Base-by-base conservation (phyloP, 331 rosid species). In the Malus hybrid region DNA sequence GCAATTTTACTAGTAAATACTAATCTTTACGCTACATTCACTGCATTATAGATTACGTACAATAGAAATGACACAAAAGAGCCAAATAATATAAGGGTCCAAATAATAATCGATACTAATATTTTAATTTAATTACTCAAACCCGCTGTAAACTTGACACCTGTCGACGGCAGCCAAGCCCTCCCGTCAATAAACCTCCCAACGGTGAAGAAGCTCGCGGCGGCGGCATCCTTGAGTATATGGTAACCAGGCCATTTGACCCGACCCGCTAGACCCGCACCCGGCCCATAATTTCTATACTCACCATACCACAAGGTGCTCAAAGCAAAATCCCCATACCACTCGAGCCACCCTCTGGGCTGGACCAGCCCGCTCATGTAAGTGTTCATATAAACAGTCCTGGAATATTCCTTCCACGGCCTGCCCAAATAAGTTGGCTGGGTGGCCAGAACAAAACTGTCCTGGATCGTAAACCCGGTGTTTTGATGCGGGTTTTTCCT, bases 281-380 rank as follows among this genome's bases (percentile, higher is more conserved):
- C 97, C 2, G 96, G 97, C 44, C 97, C 97, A 69, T 76, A 80
- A 29, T 87, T 92, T 24, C 81, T 86, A 3, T 90, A 94, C 83
- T 94, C 99, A 11, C 97, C 99, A 29, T 92, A 92, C 96, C 97
- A 94, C 80, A 92, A 70, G 1, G 99, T 90, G 81, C 82, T 18
- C 73, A 94, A 70, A 7, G 96, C 98, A 73, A 94, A 94, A 77
- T 90, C 72, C 3, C 96, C 96, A 29, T 78, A 67, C 99, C 99
- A 92, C 85, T 90, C 96, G 4, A 94, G 96, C 96, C 99, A 94
- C 39, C 99, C 99, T 68, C 87, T 77, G 10, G 95, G 95, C 81
- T 92, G 99, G 12, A 94, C 99, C 19, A 90, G 75, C 13, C 86
- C 88, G 60, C 97, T 83, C 97, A 95, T 84, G 20, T 87, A 95